Conservation (phyloP, 768 basidiomycete genomes). For the Trichaptum fuscoviolaceum region DNA sequence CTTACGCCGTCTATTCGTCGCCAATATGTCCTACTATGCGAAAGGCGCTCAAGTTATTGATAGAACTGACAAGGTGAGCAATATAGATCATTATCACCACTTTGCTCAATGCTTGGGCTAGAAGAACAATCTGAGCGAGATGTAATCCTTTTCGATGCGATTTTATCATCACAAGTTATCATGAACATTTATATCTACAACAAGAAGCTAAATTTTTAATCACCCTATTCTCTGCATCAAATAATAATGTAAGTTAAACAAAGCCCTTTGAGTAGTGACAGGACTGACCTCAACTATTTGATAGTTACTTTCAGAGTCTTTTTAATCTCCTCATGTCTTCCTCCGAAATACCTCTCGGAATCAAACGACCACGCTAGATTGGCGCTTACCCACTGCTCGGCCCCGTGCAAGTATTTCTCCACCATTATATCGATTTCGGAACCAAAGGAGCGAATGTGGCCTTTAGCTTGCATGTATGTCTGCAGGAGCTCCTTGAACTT, state of each 20-base stretch:
- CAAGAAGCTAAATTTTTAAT: too few relatives aligned
- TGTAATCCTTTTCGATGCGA: too few relatives aligned
- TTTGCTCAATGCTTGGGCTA: too few relatives aligned
- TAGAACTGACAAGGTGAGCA: too few relatives aligned
- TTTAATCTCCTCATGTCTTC: slow-evolving; percentile 11
- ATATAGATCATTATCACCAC: too few relatives aligned
- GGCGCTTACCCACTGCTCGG: slow-evolving; percentile 17
- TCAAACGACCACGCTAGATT: slow-evolving; percentile 19
- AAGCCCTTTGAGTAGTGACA: not conserved
- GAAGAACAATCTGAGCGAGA: too few relatives aligned
- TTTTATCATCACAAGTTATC: too few relatives aligned
- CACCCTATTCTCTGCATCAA: too few relatives aligned
- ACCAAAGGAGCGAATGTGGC: slow-evolving; percentile 16
- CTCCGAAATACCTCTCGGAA: slow-evolving; percentile 21
- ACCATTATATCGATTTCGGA: slow-evolving; percentile 11
- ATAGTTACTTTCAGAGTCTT: slow-evolving; percentile 8
- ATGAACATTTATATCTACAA: too few relatives aligned
- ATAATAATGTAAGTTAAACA: not conserved
- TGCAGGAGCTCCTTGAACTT: slow-evolving; percentile 47
- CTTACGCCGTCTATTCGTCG: slow-evolving; percentile 41
- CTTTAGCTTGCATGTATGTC: slow-evolving; percentile 41
- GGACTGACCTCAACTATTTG: not conserved
- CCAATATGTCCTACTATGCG: too few relatives aligned
- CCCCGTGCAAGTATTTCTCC: slow-evolving; percentile 9
- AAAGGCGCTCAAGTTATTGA: too few relatives aligned